Conservation (phyloP, 2,329 filamentous ascomycete genomes). For the Trichoderma koningii region DNA sequence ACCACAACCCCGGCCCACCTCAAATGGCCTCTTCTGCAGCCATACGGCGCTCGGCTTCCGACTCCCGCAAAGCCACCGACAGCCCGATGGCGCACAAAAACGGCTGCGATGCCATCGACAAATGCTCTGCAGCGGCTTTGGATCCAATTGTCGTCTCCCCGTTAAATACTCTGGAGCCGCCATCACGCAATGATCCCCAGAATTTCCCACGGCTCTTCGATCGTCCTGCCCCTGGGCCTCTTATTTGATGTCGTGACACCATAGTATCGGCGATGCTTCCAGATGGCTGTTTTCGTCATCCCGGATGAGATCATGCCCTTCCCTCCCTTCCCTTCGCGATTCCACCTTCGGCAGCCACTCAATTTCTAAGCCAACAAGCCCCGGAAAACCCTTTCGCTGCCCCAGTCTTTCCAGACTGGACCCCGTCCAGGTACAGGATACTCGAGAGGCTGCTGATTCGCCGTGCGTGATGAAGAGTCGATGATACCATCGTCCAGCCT, state of each 20-base stretch:
- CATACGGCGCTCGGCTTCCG: conserved; percentile 21
- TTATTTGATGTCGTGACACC: neutral
- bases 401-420: conserved; percentile 23
- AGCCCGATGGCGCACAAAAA: conserved; percentile 12
- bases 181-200: neutral
- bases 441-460: neutral
- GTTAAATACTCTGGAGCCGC: neutral
- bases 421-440: conserved; percentile 19
- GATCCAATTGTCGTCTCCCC: neutral
- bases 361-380: conserved; percentile 24
- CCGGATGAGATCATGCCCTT: conserved; percentile 21
- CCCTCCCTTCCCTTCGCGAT: conserved; percentile 16
- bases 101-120: conserved; percentile 14
- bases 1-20: conserved; percentile 5
- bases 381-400: conserved; percentile 27
- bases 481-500: conserved; percentile 5
- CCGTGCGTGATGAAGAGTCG: neutral
- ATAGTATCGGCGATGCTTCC: conserved; percentile 11
- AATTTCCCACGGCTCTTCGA: neutral
- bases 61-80: conserved; percentile 26
- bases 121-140: neutral
- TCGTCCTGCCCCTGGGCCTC: neutral
- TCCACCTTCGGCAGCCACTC: conserved; percentile 18
- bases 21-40: neutral
- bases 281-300: conserved; percentile 20